Conservation (phyloP, 306 rosid genomes). For the Quillaja saponaria region DNA sequence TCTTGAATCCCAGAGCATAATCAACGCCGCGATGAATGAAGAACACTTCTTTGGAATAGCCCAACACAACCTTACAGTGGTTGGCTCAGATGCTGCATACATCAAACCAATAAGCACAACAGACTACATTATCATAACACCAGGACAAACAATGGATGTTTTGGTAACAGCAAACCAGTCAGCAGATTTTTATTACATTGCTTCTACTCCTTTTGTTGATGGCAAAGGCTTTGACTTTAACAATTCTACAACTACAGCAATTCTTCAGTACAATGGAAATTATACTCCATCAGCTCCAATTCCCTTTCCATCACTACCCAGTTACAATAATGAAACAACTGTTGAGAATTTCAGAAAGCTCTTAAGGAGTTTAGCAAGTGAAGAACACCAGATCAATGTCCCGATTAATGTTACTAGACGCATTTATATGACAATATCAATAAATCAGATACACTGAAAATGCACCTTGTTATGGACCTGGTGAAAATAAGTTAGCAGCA, state of each 20-base stretch:
- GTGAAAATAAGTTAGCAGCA: constrained; percentile 20
- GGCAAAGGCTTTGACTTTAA: not conserved
- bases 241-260: constrained; percentile 30
- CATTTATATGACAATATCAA: constrained; percentile 31
- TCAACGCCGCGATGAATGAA: constrained; percentile 42
- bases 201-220: constrained; percentile 32
- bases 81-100: constrained; percentile 41
- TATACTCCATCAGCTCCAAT: constrained; percentile 9
- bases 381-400: constrained; percentile 29
- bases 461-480: constrained; percentile 28
- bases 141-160: constrained; percentile 56
- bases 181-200: constrained; percentile 32
- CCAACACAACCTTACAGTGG: constrained; percentile 38
- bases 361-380: constrained; percentile 35
- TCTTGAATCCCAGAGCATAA: constrained; percentile 16
- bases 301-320: constrained; percentile 33
- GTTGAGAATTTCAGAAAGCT: constrained; percentile 23
- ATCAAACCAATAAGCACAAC: constrained; percentile 37
- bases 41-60: constrained; percentile 44
- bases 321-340: not conserved
- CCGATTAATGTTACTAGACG: constrained; percentile 21
- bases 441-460: constrained; percentile 27
- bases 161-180: constrained; percentile 38
- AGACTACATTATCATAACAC: constrained; percentile 39
- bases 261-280: constrained; percentile 31